Evolutionary conservation across 306 rosid genomes (phyloP).

Genomic region (Dalbergia cultrata): DNA sequence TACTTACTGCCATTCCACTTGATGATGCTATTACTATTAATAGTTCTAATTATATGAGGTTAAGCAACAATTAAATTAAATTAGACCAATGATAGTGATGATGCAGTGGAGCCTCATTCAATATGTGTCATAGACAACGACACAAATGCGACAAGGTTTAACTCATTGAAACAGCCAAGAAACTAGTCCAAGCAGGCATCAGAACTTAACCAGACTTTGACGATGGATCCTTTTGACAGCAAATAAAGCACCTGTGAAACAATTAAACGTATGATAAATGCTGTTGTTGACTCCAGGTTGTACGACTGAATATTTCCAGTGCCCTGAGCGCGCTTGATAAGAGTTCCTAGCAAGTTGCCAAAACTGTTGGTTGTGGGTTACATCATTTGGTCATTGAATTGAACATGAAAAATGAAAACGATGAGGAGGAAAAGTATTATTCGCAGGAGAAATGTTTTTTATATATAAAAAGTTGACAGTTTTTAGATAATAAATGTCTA

Average conservation of each 20-base stretch:
- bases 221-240: slow-evolving; percentile 28
- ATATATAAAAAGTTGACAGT: too few relatives aligned
- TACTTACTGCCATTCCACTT: slow-evolving; percentile 13
- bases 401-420: neutral
- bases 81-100: neutral
- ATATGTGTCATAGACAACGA: neutral
- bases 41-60: neutral
- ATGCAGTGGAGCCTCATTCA: slow-evolving; percentile 6
- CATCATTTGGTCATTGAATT: slow-evolving; percentile 46
- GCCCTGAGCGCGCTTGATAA: slow-evolving; percentile 18
- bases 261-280: slow-evolving; percentile 42
- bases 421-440: too few relatives aligned
- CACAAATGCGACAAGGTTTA: slow-evolving; percentile 3
- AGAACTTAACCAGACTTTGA: slow-evolving; percentile 5
- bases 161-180: slow-evolving; percentile 3
- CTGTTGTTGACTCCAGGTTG: slow-evolving; percentile 42
- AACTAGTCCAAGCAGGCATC: slow-evolving; percentile 18
- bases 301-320: slow-evolving; percentile 40
- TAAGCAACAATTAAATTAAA: neutral
- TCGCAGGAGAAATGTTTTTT: too few relatives aligned
- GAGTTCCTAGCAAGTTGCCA: slow-evolving; percentile 11
- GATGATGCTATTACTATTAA: neutral
- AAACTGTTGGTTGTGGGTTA: slow-evolving; percentile 17
- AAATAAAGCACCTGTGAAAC: slow-evolving; percentile 23
- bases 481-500: too few relatives aligned